Conservation (phyloP, 2,329 filamentous ascomycete species). For the Aaosphaeria pasadenensis region DNA sequence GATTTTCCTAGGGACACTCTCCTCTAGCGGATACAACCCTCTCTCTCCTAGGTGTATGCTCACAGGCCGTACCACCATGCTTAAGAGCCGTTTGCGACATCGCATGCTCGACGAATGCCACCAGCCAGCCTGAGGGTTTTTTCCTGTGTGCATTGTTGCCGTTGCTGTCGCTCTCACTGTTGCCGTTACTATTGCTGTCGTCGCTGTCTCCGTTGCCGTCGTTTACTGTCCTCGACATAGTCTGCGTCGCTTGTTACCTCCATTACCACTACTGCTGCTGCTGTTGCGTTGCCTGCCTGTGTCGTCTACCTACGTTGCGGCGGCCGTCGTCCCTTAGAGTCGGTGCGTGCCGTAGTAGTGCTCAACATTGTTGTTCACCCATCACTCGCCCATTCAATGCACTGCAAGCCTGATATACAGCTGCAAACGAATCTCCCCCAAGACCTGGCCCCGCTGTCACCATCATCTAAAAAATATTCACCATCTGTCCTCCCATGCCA, state of each 20-base stretch:
- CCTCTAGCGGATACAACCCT: conserved; percentile 40
- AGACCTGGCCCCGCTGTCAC: conserved; percentile 26
- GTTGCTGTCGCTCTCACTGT: conserved; percentile 4
- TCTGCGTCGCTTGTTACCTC: too few species aligned
- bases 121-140: conserved; percentile 29
- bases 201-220: too few species aligned
- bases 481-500: conserved; percentile 26
- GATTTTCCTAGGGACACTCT: conserved; percentile 26
- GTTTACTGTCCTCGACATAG: too few species aligned
- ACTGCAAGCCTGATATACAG: conserved; percentile 16
- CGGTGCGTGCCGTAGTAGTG: too few species aligned
- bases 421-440: conserved; percentile 8
- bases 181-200: conserved; percentile 2
- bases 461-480: conserved; percentile 12
- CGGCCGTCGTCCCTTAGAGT: too few species aligned
- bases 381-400: background rate
- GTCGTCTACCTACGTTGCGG: too few species aligned
- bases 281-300: too few species aligned
- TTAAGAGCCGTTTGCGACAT: conserved; percentile 37
- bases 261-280: too few species aligned
- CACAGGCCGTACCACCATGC: conserved; percentile 39
- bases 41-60: conserved; percentile 21
- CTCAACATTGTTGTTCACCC: too few species aligned
- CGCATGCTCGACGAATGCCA: conserved; percentile 27
- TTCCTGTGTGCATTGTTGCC: conserved; percentile 21